These are phyloP conservation scores for Crithidia acanthocephali DNA, from an alignment of 208 protist species.

Conservation along the genomic window DNA sequence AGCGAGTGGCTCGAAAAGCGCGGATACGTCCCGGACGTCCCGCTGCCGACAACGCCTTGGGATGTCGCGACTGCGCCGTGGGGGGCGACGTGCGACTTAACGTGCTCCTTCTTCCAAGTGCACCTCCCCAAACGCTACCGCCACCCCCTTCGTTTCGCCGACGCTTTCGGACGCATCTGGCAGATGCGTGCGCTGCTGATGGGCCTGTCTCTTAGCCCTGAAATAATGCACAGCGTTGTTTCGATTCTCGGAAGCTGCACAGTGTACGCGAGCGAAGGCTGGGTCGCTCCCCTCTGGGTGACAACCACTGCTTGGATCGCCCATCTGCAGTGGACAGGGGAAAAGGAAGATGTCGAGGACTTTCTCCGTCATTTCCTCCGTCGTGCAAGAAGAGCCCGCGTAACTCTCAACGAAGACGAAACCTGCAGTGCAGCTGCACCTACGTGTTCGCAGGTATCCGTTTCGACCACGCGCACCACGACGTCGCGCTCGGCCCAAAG, in stretches of 20 bases:
- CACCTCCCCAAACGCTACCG: constrained; percentile 3
- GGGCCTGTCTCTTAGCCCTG: constrained; percentile 10
- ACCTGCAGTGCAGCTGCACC: not conserved
- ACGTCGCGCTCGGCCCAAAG: not conserved
- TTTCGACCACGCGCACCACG: not conserved
- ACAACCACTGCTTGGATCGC: constrained; percentile 21
- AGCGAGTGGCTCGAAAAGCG: constrained; percentile 14
- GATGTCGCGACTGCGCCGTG: constrained; percentile 4
- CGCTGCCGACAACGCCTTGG: constrained; percentile 17
- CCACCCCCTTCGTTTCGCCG: constrained; percentile 14
- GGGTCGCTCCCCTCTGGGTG: not conserved
- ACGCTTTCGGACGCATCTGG: constrained; percentile 7
- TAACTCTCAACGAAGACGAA: constrained; percentile 20
- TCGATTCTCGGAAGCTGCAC: constrained; percentile 4
- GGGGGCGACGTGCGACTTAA: constrained; percentile 15
- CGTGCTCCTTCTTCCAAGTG: constrained; percentile 24
- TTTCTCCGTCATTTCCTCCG: not conserved
- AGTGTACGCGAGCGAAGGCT: not conserved
- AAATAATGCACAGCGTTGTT: constrained; percentile 21
- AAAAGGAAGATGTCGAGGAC: not conserved
- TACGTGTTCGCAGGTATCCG: not conserved
- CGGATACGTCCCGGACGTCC: constrained; percentile 12
- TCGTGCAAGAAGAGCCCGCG: not conserved
- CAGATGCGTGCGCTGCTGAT: constrained; percentile 22
- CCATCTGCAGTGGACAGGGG: constrained; percentile 22